Base-by-base conservation (phyloP, 164 flowering plant genomes). In the Brasenia schreberi region DNA sequence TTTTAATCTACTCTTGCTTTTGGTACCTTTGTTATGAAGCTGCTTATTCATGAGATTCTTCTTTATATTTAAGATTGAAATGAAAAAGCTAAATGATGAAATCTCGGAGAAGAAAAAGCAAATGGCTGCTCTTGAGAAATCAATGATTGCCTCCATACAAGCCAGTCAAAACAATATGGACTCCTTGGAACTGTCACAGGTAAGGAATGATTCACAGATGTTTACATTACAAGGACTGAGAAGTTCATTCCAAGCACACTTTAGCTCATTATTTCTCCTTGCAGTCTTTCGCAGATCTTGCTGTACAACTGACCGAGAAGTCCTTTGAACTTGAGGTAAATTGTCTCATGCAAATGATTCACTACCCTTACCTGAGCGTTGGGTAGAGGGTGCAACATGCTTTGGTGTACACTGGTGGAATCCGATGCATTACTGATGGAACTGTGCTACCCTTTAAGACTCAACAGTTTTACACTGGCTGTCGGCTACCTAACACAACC, bases 271-370 rank as follows among this genome's bases (percentile, higher is more conserved):
- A 6, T 16, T 60, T 60, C 62, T 60, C 75, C 64, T 65, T 80
- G 79, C 89, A 89, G 99, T 74, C 92, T 67, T 70, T 88, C 66
- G 77, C 84, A 72, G 96, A 91, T 64, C 77, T 94, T 67, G 71
- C 71, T 77, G 86, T 65, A 45, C 97, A 89, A 79, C 74, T 94
- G 69, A 91, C 82, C 75, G 96, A 94, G 87, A 91, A 94, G 76
- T 86, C 99, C 60, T 85, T 94, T 74, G 99, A 91, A 75, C 95
- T 94, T 63, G 99, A 94, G 98, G 98, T 93, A 70, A 81, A 44
- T 44, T 44, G 10, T 44, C 10, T 44, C 52, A 6, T 44, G 0
- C 10, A 10, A 6, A 44, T 44, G 52, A n/a, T n/a, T n/a, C n/a
- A n/a, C n/a, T n/a, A n/a, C n/a, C n/a, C n/a, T n/a, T n/a, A n/a